Evolutionary conservation across 306 rosid species (phyloP), one percentile per base, ranked within the genome.

Genomic region (Gastrolobium bilobum): DNA sequence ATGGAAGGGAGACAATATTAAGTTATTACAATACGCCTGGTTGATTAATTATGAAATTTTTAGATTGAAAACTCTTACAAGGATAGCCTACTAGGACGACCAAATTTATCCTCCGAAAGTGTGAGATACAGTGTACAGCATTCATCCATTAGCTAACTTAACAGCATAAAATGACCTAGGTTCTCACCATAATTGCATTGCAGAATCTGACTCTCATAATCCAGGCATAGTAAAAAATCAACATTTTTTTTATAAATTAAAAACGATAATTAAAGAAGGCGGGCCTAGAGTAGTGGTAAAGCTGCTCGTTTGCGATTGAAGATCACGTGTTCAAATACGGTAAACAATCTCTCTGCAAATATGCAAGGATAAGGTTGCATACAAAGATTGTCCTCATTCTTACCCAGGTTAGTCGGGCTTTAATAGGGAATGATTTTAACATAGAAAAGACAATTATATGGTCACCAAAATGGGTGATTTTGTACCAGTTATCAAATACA

Each of bases 141-240:
- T 43, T 20, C 39, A 14, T 10, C 65, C 1, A 15, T 30, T 40
- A 42, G 20, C 47, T n/a, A 60, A 48, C 47, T 46, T 61, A 47
- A 26, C 76, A 58, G 15, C 72, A 75, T 80, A 74, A 58, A 62
- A 60, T 51, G 77, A 39, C 35, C 9, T 4, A 11, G n/a, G 71
- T 13, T 38, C 44, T 54, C 62, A 54, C 43, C 10, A 35, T 77
- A 33, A 40, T 15, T 33, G 60, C 51, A 60, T 79, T 9, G 7
- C n/a, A 0, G n/a, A 39, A 44, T n/a, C 37, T 37, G 66, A 48
- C 29, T 71, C 83, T 71, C 26, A 10, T n/a, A 68, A 68, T 78
- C 14, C 30, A 37, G 26, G 56, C 39, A 61, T 50, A 4, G 33
- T 43, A 26, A 15, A 6, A 11, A 71, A 40, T 13, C 43, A 48